phyloP scores from a whole-genome alignment of 2,329 filamentous ascomycete genomes.

The Fusarium luffae region DNA sequence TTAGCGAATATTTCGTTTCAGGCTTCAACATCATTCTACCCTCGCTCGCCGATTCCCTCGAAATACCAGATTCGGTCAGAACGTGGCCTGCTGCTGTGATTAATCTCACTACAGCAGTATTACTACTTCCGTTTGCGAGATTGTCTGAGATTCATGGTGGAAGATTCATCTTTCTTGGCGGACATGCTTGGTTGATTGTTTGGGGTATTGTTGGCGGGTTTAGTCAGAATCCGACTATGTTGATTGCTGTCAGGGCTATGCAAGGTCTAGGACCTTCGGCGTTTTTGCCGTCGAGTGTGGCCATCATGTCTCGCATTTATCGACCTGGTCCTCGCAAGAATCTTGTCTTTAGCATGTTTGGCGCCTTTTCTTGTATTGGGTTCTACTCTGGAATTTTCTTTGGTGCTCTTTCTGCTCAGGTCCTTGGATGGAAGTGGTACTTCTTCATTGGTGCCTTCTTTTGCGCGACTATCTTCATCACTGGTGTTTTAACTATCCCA shows the following conservation, averaged over 20 bases:
- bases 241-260: constrained; percentile 77
- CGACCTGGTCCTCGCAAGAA: constrained; percentile 79
- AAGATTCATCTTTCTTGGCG: constrained; percentile 68
- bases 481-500: constrained; percentile 56
- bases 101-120: constrained; percentile 65
- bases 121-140: constrained; percentile 72
- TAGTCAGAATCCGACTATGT: constrained; percentile 71
- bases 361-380: constrained; percentile 67
- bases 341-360: constrained; percentile 70
- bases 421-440: constrained; percentile 73
- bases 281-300: constrained; percentile 74
- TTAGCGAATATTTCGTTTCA: constrained; percentile 79
- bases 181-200: constrained; percentile 70
- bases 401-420: constrained; percentile 71
- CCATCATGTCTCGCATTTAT: constrained; percentile 76
- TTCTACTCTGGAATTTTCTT: constrained; percentile 76
- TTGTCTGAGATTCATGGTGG: constrained; percentile 71
- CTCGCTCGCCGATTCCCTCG: constrained; percentile 67
- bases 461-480: constrained; percentile 58
- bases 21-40: constrained; percentile 82
- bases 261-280: constrained; percentile 79
- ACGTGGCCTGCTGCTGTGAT: constrained; percentile 75
- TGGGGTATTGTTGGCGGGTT: constrained; percentile 79
- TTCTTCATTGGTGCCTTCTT: constrained; percentile 71
- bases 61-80: constrained; percentile 69